A percentile compares a stretch with the other conserved stretches of the same genome.
phyloP scores from a whole-genome alignment of 1,139 yeast genomes.

The Diutina mesorugosa region DNA sequence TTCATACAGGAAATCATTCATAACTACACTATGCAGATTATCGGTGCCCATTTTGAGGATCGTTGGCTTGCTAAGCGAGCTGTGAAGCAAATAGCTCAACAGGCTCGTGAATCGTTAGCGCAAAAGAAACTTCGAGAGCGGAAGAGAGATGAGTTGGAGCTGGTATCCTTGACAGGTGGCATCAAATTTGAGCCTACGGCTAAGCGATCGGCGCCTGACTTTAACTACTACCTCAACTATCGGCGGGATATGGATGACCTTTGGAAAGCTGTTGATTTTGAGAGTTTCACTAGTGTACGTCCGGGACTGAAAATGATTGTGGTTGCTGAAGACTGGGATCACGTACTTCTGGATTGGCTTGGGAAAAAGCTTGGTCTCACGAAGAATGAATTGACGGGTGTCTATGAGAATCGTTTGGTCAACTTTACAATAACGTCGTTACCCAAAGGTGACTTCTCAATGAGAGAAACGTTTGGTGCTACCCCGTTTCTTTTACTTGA shows the following conservation, averaged over 20 bases:
- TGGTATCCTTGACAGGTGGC: conserved; percentile 14
- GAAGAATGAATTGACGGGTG: conserved; percentile 13
- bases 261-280: conserved; percentile 28
- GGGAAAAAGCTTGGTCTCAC: conserved; percentile 23
- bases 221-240: conserved; percentile 4
- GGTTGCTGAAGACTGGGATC: conserved; percentile 32
- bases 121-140: conserved; percentile 15
- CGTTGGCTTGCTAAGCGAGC: conserved; percentile 12
- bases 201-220: conserved; percentile 6
- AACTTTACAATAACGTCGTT: background rate
- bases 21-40: conserved; percentile 24
- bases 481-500: conserved; percentile 32
- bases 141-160: conserved; percentile 31
- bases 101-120: conserved; percentile 14
- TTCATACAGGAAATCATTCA: conserved; percentile 45
- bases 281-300: conserved; percentile 11
- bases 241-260: conserved; percentile 22
- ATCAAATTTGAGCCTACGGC: conserved; percentile 7
- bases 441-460: conserved; percentile 21
- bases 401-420: conserved; percentile 15
- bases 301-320: conserved; percentile 20
- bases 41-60: conserved; percentile 23
- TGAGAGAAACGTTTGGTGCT: conserved; percentile 21
- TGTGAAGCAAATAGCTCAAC: conserved; percentile 12
- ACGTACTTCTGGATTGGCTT: conserved; percentile 33